Evolutionary conservation across 768 basidiomycete genomes (phyloP), one percentile per base, ranked within the genome.

Genomic region (Boletellus sp.): DNA sequence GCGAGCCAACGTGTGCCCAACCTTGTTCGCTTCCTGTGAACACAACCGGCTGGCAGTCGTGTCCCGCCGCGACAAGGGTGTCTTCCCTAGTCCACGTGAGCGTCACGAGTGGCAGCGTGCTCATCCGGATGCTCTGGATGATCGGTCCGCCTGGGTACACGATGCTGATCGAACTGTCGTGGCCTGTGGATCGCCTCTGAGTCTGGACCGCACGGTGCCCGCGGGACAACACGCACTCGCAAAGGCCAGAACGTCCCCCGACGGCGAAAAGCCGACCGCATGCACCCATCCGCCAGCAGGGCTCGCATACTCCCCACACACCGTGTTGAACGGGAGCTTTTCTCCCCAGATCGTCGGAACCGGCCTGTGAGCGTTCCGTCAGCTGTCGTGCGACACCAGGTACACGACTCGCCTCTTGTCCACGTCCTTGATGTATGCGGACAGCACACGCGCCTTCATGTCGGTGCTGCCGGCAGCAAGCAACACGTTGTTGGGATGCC

Each of bases 401-500:
- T 31, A n/a, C 43, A 20, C 6, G 22, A 63, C 76, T 55, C 56
- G 88, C 95, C 85, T 89, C 62, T 90, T 83, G 65, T 99, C 96
- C 19, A 97, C 85, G 59, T 96, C 96, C 75, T 99, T 99, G 74
- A 98, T 94, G 70, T 92, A 98, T 4, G 94, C 96, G 1, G 94
- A 97, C 70, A 98, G 90, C 8, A 99, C 96, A 17, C 94, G 81
- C 11, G 96, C 96, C 70, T 95, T 95, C 83, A 92, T 92, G 64
- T 99, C 96, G 0, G 95, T 94, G 51, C 91, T 86, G n/a, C 96
- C 96, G 32, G 95, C 89, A 4, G 95, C 96, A 23, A 99, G 83
- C 6, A 99, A 76, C 13, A 98, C 94, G 65, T 96, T 98, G 77
- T 98, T 98, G 23, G 96, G 94, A 66, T 99, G 96, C 96, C 96